Evolutionary conservation across 2,329 filamentous ascomycete species (phyloP), one percentile per base, ranked within the genome.

Genomic region (Talaromyces sp.): DNA sequence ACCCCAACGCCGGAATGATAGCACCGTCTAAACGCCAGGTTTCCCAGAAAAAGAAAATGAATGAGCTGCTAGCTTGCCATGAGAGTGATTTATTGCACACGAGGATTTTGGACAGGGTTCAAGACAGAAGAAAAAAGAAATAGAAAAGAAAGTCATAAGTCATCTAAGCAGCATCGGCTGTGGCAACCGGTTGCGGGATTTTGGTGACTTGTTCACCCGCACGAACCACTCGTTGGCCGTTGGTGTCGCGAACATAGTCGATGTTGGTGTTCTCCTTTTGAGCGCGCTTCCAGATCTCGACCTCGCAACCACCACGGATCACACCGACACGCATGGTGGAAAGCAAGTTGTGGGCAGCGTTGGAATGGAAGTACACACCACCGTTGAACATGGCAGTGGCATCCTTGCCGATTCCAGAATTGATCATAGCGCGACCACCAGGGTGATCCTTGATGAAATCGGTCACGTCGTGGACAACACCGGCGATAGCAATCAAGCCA

Each of bases 361-460:
- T 96, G 75, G 88, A 92, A 82, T 96, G 91, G 76, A 89, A 85
- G 81, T 96, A 96, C 66, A 96, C 89, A 79, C 91, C 91, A 67
- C 91, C 91, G 77, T 96, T 96, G 85, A 96, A 96, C 79, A 93
- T 91, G 69, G 91, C 90, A 16, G 91, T 95, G 61, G 91, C 90
- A 67, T 96, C 91, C 82, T 95, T 95, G 75, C 91, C 91, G 63
- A 96, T 85, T 58, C 88, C 90, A 31, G 88, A 90, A 68, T 81
- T 86, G 80, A 96, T 95, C 80, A 96, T 88, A 46, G 90, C 89
- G 82, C 90, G 92, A 74, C 91, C 91, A 83, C 91, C 91, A n/a
- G 91, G 91, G 77, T 96, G 91, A 71, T 93, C 89, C 77, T 90
- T 89, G 81, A 95, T 90, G 79, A 96, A 96, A 74, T 90, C 83